phyloP scores from a whole-genome alignment of 305 asterid genomes.

The Fraxinus dipetala region DNA sequence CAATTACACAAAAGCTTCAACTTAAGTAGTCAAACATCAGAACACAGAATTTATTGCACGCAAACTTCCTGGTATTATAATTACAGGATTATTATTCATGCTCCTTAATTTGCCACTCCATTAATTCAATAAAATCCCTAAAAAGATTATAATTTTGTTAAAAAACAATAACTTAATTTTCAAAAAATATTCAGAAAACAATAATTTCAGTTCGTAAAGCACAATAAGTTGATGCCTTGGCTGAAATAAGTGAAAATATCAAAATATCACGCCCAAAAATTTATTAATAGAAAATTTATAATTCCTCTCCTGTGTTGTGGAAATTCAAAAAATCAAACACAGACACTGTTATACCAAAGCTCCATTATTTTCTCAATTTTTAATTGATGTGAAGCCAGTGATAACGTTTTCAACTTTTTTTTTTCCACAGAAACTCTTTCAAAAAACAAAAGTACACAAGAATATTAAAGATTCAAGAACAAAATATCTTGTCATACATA shows the following conservation, averaged over 20 bases:
- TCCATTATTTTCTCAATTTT: background rate
- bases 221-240: background rate
- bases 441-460: background rate
- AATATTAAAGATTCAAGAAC: background rate
- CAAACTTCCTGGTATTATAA: conserved; percentile 21
- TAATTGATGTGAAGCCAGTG: background rate
- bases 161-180: background rate
- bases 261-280: background rate
- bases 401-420: conserved; percentile 10
- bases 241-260: background rate
- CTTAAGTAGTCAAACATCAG: conserved; percentile 32
- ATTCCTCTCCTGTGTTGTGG: background rate
- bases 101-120: conserved; percentile 40
- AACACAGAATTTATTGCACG: conserved; percentile 30
- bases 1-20: conserved; percentile 32
- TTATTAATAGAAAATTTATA: background rate
- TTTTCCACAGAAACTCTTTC: conserved; percentile 3
- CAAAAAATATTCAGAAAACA: background rate
- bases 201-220: background rate
- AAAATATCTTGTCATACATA: background rate
- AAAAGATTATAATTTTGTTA: background rate
- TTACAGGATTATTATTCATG: conserved; percentile 20
- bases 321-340: background rate
- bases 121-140: conserved; percentile 25
- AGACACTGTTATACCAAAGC: background rate